Base-by-base conservation (phyloP, 208 protist genomes). In the Endotrypanum monterogeii region DNA sequence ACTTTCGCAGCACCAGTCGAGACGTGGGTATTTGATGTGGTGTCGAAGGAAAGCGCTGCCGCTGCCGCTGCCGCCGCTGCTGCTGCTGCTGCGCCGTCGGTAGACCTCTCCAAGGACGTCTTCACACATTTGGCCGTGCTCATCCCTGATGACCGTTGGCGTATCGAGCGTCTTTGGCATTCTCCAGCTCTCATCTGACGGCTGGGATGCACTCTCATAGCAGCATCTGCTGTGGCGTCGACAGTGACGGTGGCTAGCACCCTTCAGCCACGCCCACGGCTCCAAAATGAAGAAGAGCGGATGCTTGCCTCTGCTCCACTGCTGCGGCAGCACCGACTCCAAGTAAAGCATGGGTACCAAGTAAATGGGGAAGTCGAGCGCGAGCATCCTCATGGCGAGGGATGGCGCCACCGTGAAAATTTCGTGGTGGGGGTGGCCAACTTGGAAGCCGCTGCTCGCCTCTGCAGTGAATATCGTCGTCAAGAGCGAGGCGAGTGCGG, bases 211-310 rank as follows among this genome's bases (percentile, higher is more conserved):
- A 30, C 16, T 46, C 54, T 37, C 54, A 56, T 20, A 28, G 23
- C 23, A 62, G 16, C 7, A 32, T 6, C 12, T 39, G 11, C 51
- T 46, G 44, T 6, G 67, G 20, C 67, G 12, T 25, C 18, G 30
- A 18, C 32, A n/a, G 30, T 50, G 25, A 46, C 32, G 5, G 32
- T 54, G 16, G 51, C 20, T 20, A 28, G 39, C n/a, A 12, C 14
- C 8, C 56, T 48, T 65, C 69, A 60, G 73, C 57, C 58, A 73
- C 74, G 77, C 69, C 48, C 32, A 25, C 72, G 56, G 71, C 73
- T 76, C 80, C 30, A 88, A 51, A 37, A 91, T 77, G 67, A 88
- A 93, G 78, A 96, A 94, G 44, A 90, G 72, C 23, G 86, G 86
- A 72, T 90, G 80, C 57, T 78, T 78, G 23, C 62, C 61, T 2